phyloP scores from a whole-genome alignment of 1,284 basidiomycete species.

The Ceratobasidium sp. region DNA sequence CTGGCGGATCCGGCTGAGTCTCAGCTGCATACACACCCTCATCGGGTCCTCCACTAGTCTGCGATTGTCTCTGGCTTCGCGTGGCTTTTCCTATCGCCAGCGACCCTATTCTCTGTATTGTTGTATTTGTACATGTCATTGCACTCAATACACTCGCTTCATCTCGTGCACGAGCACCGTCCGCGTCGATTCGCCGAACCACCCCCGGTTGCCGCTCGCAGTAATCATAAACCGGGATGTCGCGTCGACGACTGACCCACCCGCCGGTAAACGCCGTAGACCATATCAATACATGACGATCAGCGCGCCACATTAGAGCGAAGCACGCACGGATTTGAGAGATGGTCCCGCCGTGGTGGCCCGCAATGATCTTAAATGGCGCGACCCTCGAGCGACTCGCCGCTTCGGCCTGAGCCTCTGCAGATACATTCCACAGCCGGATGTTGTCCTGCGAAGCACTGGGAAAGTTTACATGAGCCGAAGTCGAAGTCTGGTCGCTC shows the following conservation, averaged over 20 bases:
- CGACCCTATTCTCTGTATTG: conserved; percentile 27
- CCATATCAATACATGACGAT: conserved; percentile 27
- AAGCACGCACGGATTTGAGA: conserved; percentile 80
- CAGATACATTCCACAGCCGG: conserved; percentile 89
- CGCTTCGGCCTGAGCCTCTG: conserved; percentile 70
- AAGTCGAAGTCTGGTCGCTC: conserved; percentile 16
- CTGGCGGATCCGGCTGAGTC: conserved; percentile 20
- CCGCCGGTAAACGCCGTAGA: conserved; percentile 14
- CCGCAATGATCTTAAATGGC: conserved; percentile 94
- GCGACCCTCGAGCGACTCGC: conserved; percentile 60
- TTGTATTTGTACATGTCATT: conserved; percentile 32
- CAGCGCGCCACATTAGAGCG: conserved; percentile 45
- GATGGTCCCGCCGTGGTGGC: conserved; percentile 92
- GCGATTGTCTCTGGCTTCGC: conserved; percentile 9
- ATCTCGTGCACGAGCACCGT: conserved; percentile 92
- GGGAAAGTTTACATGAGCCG: conserved; percentile 33
- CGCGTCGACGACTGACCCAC: conserved; percentile 78
- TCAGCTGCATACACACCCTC: conserved; percentile 15
- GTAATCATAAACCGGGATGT: conserved; percentile 85
- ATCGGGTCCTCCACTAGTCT: conserved; percentile 18
- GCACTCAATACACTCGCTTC: conserved; percentile 54
- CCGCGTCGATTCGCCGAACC: conserved; percentile 88
- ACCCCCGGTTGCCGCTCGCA: conserved; percentile 93
- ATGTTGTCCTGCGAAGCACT: conserved; percentile 95
- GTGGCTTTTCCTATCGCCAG: conserved; percentile 13